Conservation (phyloP, 768 basidiomycete genomes). For the Amanita subjunquillea region DNA sequence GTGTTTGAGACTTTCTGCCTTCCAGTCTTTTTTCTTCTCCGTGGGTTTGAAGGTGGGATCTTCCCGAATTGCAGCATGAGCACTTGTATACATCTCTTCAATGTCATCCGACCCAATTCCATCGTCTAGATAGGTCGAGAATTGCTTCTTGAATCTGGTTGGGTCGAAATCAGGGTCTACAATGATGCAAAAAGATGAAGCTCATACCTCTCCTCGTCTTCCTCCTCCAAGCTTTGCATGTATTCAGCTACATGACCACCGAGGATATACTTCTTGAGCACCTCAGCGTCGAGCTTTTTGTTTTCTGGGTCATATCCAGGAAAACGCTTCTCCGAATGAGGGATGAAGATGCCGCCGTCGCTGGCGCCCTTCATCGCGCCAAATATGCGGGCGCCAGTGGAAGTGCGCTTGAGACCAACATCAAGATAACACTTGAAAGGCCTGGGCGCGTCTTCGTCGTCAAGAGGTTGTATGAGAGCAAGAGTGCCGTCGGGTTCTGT, state of each 20-base stretch:
- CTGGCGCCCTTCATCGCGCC: slow-evolving; percentile 98
- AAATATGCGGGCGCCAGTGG: slow-evolving; percentile 95
- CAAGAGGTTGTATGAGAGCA: slow-evolving; percentile 72
- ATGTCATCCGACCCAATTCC: slow-evolving; percentile 94
- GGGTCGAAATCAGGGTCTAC: not conserved
- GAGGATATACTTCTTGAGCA: slow-evolving; percentile 94
- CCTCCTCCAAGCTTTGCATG: slow-evolving; percentile 99
- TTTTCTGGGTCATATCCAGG: slow-evolving; percentile 91
- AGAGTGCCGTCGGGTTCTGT: slow-evolving; percentile 85
- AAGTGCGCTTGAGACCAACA: slow-evolving; percentile 95
- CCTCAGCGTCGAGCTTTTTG: slow-evolving; percentile 91
- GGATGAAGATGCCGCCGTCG: slow-evolving; percentile 96
- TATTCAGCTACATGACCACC: slow-evolving; percentile 98
- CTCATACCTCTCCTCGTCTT: slow-evolving; percentile 89
- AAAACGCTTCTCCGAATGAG: slow-evolving; percentile 97
- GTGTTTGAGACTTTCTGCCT: slow-evolving; percentile 70
- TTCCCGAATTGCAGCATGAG: slow-evolving; percentile 93
- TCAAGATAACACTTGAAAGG: slow-evolving; percentile 99
- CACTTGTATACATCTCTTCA: slow-evolving; percentile 89
- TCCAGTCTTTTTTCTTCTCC: slow-evolving; percentile 89
- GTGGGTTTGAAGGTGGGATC: slow-evolving; percentile 85
- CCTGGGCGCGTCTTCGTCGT: slow-evolving; percentile 87
- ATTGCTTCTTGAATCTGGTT: slow-evolving; percentile 91
- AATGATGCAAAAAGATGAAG: not conserved
- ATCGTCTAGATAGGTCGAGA: slow-evolving; percentile 90